Evolutionary conservation across 1,284 basidiomycete genomes (phyloP), one percentile per base, ranked within the genome.

Genomic region (Exobasidium rhododendri): DNA sequence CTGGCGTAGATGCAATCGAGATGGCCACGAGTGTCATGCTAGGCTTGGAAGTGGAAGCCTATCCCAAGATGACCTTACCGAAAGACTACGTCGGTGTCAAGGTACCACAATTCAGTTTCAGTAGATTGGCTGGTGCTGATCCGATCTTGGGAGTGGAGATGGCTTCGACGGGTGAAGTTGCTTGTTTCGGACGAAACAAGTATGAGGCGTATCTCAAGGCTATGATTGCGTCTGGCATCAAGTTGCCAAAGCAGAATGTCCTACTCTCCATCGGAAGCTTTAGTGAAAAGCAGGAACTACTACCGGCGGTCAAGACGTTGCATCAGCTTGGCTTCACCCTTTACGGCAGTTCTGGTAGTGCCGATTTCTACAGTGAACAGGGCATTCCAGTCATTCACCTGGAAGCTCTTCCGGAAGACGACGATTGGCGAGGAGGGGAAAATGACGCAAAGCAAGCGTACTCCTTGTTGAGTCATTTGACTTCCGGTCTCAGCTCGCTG

Each of bases 141-240:
- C 94, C 94, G 17, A 89, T 98, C 22, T 86, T 98, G n/a, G 96
- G 96, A 78, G 94, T 98, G 56, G 94, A 98, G 84, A 98, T 98
- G 94, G 94, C 94, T 17, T 97, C 94, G n/a, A 98, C 94, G 0
- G 94, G 94, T 69, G 94, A 98, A 81, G 94, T 98, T 30, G 96
- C 96, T 43, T 97, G 94, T 82, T 98, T 98, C 81, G 94, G 96
- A 29, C 88, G 86, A 71, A 90, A 98, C 84, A 96, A 94, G 82
- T 97, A 97, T 81, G 94, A 98, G 81, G 94, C 94, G 4, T 98
- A 98, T 81, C 84, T 97, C 77, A 97, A 97, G 83, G 93, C 92
- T 2, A 85, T 97, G 68, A 91, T 98, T 70, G 94, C 94, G 28
- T 96, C 94, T 2, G 94, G 94, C 35, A 96, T 97, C 74, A 85